Evolutionary conservation across 1,139 yeast species (phyloP).

Genomic region (Geotrichum histeridarum): DNA sequence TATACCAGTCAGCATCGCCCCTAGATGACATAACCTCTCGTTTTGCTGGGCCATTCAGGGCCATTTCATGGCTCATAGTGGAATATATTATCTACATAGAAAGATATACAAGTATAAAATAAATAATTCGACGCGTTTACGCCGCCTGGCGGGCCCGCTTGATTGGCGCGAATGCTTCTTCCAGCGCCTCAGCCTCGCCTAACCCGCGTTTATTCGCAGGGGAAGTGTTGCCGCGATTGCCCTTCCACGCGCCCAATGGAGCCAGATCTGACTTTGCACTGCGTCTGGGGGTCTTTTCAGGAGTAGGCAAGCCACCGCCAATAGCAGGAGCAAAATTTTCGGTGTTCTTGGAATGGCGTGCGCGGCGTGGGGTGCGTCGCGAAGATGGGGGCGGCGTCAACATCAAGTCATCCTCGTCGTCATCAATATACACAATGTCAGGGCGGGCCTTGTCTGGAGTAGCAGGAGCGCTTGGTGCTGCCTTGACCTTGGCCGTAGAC

Average conservation of each 20-base stretch:
- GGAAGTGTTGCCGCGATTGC: neutral
- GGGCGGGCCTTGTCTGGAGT: slow-evolving; percentile 6
- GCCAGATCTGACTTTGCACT: too few species aligned
- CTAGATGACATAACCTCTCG: too few species aligned
- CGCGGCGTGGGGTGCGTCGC: neutral
- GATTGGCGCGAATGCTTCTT: neutral
- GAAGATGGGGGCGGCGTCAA: slow-evolving; percentile 4
- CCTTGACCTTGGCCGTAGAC: neutral
- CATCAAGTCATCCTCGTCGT: neutral
- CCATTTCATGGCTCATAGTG: too few species aligned
- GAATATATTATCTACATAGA: neutral
- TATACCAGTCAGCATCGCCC: too few species aligned
- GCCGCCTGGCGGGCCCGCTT: neutral
- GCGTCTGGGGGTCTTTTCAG: slow-evolving; percentile 5
- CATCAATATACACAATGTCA: neutral
- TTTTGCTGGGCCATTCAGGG: too few species aligned
- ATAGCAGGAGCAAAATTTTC: neutral
- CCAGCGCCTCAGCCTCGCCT: neutral
- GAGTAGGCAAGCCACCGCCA: neutral
- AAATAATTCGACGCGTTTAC: too few species aligned
- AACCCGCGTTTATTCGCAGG: neutral
- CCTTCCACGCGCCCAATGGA: neutral
- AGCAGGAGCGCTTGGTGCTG: neutral
- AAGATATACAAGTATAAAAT: neutral
- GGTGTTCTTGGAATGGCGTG: neutral